Percentiles rank a stretch among this genome's conserved stretches.
phyloP scores from a whole-genome alignment of 2,329 filamentous ascomycete species.

The Clonostachys rhizophaga region DNA sequence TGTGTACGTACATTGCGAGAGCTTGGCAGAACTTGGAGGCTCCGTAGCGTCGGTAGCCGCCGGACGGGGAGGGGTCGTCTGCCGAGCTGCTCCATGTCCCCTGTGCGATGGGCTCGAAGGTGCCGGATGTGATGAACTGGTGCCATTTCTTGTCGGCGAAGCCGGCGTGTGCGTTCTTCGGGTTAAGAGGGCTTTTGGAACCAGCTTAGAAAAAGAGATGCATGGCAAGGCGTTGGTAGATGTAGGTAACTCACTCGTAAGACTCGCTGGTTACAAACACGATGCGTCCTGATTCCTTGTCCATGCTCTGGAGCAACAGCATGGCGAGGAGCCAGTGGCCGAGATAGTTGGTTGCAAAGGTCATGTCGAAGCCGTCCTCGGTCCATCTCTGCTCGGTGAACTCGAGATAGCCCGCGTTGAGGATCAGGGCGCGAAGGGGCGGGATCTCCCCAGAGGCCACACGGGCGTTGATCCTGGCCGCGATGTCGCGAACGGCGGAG shows the following conservation, averaged over 20 bases:
- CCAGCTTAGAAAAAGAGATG: too few species aligned
- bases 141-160: constrained; percentile 13
- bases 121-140: constrained; percentile 13
- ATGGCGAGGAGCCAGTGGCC: constrained; percentile 20
- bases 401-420: constrained; percentile 21
- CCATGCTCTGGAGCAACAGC: constrained; percentile 24
- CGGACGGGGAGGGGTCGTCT: constrained; percentile 14
- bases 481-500: constrained; percentile 14
- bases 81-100: constrained; percentile 23
- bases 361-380: constrained; percentile 19
- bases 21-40: constrained; percentile 26
- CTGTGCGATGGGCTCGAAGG: constrained; percentile 20
- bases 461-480: constrained; percentile 17
- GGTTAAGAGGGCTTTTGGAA: constrained; percentile 18
- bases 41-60: constrained; percentile 27
- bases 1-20: too few species aligned
- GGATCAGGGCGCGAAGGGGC: constrained; percentile 29
- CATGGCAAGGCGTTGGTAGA: neutral
- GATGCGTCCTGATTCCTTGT: constrained; percentile 16
- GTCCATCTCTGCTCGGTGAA: constrained; percentile 4
- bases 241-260: constrained; percentile 20
- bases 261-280: constrained; percentile 21
- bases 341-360: constrained; percentile 24
- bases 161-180: constrained; percentile 4
- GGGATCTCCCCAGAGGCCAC: constrained; percentile 25